Evolutionary conservation across 2,329 filamentous ascomycete species (phyloP).

Genomic region (Cercospora canescens): DNA sequence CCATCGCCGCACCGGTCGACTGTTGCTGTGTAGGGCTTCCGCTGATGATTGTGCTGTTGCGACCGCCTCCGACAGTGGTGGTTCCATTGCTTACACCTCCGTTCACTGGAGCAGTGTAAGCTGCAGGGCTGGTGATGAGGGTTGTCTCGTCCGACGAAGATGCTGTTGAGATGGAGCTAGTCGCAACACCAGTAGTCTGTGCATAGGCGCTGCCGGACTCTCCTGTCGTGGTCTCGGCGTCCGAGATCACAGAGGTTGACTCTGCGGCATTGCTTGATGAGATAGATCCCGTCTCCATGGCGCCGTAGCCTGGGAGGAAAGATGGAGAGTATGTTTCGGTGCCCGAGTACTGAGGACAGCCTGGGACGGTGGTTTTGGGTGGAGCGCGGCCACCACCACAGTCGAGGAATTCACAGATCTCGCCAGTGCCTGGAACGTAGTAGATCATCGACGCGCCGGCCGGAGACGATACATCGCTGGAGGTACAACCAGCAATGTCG

Average conservation of each 20-base stretch:
- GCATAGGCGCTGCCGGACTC: neutral
- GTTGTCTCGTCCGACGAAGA: neutral
- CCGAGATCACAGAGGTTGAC: neutral
- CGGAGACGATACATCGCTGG: constrained; percentile 36
- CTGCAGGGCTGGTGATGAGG: neutral
- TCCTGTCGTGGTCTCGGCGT: neutral
- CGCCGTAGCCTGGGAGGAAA: constrained; percentile 45
- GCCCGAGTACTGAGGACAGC: constrained; percentile 58
- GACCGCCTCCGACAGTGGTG: neutral
- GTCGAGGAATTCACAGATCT: constrained; percentile 65
- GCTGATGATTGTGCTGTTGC: neutral
- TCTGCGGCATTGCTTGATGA: constrained; percentile 3
- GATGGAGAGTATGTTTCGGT: constrained; percentile 56
- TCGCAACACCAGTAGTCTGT: neutral
- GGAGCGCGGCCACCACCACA: constrained; percentile 68
- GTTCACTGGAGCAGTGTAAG: neutral
- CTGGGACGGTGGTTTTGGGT: constrained; percentile 61
- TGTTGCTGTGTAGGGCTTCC: neutral
- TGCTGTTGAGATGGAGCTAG: neutral
- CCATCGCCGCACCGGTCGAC: constrained; percentile 17
- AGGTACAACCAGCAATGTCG: constrained; percentile 48
- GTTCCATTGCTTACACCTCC: neutral
- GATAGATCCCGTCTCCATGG: constrained; percentile 10
- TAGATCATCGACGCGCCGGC: constrained; percentile 54
- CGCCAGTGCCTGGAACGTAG: constrained; percentile 64